These are phyloP conservation scores for Posidonia oceanica DNA, from an alignment of 116 monocot species.

Conservation along the genomic window DNA sequence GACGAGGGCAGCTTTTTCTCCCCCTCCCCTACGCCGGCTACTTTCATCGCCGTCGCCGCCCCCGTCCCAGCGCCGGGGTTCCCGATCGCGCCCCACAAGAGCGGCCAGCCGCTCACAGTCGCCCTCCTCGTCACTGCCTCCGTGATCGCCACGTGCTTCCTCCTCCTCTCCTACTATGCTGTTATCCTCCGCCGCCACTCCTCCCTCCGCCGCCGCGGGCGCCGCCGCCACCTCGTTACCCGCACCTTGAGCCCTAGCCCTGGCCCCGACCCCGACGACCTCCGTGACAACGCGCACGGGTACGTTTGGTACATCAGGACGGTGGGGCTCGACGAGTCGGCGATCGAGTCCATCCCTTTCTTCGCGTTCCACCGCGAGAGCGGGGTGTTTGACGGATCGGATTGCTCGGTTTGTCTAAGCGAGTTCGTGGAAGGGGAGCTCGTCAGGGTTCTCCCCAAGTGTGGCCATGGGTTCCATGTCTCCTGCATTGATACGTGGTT, in stretches of 20 bases:
- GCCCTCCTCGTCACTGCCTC: conserved; percentile 10
- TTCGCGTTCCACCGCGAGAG: conserved; percentile 21
- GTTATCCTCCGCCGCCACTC: conserved; percentile 11
- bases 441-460: conserved; percentile 68
- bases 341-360: conserved; percentile 50
- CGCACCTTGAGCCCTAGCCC: background rate
- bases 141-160: conserved; percentile 13
- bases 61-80: background rate
- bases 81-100: background rate
- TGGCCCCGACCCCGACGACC: background rate
- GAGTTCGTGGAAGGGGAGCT: conserved; percentile 64
- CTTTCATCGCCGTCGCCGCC: background rate
- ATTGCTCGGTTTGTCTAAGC: conserved; percentile 71
- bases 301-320: conserved; percentile 74
- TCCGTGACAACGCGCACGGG: conserved; percentile 12
- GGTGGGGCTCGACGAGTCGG: conserved; percentile 53
- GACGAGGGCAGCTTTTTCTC: background rate
- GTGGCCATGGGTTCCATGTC: conserved; percentile 62
- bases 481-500: conserved; percentile 89
- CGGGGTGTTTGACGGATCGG: conserved; percentile 31
- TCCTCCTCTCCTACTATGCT: conserved; percentile 20
- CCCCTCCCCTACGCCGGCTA: too few relatives aligned
- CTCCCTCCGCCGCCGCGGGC: background rate
- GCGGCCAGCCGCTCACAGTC: background rate
- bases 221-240: background rate